Base-by-base conservation (phyloP, 2,329 filamentous ascomycete genomes). In the Pseudogymnoascus sp. region DNA sequence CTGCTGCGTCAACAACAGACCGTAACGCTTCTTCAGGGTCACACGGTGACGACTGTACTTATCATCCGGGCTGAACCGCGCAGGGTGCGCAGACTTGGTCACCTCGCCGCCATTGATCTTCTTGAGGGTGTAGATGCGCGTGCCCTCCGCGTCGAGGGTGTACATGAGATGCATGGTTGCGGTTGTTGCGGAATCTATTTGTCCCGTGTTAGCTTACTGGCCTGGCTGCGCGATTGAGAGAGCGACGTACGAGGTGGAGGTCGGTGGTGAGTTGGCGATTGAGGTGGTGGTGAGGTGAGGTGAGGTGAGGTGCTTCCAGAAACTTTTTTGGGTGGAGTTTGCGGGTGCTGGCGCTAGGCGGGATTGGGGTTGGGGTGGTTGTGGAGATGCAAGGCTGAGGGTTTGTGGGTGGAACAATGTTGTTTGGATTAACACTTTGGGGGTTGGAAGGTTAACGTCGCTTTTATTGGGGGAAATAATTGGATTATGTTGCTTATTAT, bases 21-120 rank as follows among this genome's bases (percentile, higher is more conserved):
- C 88, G 73, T 96, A 97, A 72, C 94, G 84, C 80, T 90, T 92
- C 87, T 97, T 96, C 71, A 97, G 82, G 17, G 92, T 95, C 58
- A 97, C 92, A 69, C 94, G 86, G 79, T 97, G 93, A 73, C 91
- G 89, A 72, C 92, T 96, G 84, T 95, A 97, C 82, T 97, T 96
- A 82, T 99, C 94, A 78, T 99, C 94, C 66, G 94, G 94, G 54
- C 91, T 96, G 82, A 97, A 99, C 69, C 94, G 84, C 44, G 94
- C 94, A 54, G 94, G 93, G 79, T 97, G 93, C 62, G 94, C 94
- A 60, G 89, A 94, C 82, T 96, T 96, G 75, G 93, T 96, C 72
- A 97, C 90, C 73, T 92, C 85, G 72, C 89, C 88, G 69, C 86
- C 81, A 70, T 83, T 79, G 68, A 95, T 84, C 81, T 97, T 97